Conservation (phyloP, 2,329 filamentous ascomycete genomes). For the Pseudocercospora musae region DNA sequence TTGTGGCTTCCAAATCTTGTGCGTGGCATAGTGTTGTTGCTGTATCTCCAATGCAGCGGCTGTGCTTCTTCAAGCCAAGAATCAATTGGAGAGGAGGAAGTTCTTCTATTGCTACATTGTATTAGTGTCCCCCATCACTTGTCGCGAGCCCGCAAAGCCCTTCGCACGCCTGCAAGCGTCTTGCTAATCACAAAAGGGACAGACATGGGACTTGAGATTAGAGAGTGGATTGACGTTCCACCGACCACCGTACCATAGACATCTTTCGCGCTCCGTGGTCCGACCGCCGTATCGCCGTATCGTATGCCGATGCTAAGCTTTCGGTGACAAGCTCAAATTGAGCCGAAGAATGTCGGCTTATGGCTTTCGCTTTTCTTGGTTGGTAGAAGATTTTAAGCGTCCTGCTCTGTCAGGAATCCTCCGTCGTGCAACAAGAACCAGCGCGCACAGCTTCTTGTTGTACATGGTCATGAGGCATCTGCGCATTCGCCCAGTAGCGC, state of each 20-base stretch:
- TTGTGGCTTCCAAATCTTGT: neutral
- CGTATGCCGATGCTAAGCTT: neutral
- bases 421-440: neutral
- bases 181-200: neutral
- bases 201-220: neutral
- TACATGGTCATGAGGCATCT: neutral
- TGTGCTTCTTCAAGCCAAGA: neutral
- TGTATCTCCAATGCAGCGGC: neutral
- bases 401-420: neutral
- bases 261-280: neutral
- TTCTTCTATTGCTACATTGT: neutral
- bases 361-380: neutral
- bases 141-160: neutral
- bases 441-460: neutral
- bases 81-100: neutral
- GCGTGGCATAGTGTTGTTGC: neutral
- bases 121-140: neutral
- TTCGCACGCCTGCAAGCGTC: neutral
- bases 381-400: neutral
- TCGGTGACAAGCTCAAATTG: neutral
- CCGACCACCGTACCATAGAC: neutral
- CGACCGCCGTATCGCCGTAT: no score
- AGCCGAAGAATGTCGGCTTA: neutral
- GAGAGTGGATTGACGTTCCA: neutral
- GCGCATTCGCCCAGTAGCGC: neutral